A percentile compares a stretch with the other conserved stretches of the same genome.
These are phyloP conservation scores for Jatropha multifida DNA, from an alignment of 441 rosid species.

Conservation along the genomic window DNA sequence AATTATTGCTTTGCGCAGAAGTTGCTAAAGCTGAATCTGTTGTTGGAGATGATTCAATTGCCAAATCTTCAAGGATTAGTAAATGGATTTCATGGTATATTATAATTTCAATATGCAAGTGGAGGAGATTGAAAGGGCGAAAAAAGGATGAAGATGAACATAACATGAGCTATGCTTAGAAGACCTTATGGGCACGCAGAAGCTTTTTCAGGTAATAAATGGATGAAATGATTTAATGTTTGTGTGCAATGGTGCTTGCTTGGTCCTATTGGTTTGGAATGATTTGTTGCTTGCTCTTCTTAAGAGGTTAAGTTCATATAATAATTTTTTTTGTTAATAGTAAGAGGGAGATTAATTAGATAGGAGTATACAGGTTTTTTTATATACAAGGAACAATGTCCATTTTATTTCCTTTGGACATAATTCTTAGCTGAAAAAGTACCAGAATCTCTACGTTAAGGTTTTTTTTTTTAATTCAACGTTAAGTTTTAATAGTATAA, in stretches of 20 bases:
- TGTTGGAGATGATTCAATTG: background rate
- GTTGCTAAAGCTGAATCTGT: too few relatives aligned
- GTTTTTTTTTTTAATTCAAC: too few relatives aligned
- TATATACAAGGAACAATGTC: background rate
- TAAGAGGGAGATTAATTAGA: background rate
- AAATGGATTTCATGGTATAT: too few relatives aligned
- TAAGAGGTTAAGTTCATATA: constrained; percentile 15
- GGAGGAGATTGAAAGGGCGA: constrained; percentile 42
- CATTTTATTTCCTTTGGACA: background rate
- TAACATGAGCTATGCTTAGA: constrained; percentile 68
- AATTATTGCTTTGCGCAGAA: too few relatives aligned
- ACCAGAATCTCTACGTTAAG: background rate
- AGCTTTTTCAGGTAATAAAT: constrained; percentile 60
- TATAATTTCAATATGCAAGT: constrained; percentile 35
- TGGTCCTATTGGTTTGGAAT: constrained; percentile 82
- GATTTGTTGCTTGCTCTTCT: constrained; percentile 61
- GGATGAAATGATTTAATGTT: constrained; percentile 73
- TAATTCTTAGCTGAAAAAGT: background rate
- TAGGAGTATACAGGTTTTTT: background rate
- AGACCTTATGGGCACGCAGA: constrained; percentile 86
- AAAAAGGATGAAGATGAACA: constrained; percentile 40
- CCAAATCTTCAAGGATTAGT: too few relatives aligned
- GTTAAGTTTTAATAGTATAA: too few relatives aligned
- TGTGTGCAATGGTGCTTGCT: constrained; percentile 95
- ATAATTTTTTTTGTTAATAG: too few relatives aligned